Evolutionary conservation across 106 monocot species (phyloP).

Genomic region (Dendrobium catenatum): DNA sequence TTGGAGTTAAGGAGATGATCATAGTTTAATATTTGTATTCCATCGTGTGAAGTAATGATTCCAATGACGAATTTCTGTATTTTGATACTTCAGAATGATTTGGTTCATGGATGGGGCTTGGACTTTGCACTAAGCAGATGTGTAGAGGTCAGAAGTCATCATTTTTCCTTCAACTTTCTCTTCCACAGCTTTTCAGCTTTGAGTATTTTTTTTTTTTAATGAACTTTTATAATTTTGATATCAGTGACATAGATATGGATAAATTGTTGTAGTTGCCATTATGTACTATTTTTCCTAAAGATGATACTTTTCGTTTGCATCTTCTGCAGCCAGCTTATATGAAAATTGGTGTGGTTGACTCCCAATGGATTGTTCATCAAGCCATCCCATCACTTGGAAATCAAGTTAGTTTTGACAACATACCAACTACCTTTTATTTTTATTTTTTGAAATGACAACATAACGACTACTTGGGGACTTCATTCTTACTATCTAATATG

Average conservation of each 20-base stretch:
- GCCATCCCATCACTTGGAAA: constrained; percentile 68
- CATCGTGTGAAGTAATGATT: not conserved
- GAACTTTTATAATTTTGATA: not conserved
- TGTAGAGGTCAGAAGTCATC: constrained; percentile 35
- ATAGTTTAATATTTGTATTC: not conserved
- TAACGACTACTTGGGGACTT: no score
- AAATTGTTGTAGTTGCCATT: not conserved
- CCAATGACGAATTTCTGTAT: not conserved
- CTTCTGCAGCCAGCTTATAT: constrained; percentile 46
- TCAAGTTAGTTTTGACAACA: constrained; percentile 29
- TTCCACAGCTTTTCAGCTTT: not conserved
- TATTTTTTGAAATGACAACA: not conserved
- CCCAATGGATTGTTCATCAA: constrained; percentile 66
- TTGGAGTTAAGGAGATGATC: not conserved
- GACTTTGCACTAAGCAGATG: constrained; percentile 59
- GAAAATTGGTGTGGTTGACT: constrained; percentile 66
- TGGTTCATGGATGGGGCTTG: constrained; percentile 72
- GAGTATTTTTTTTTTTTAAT: not conserved
- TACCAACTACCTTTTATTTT: no score
- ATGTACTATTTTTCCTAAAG: not conserved
- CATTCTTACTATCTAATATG: no score
- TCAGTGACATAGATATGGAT: not conserved
- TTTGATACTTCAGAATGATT: constrained; percentile 37
- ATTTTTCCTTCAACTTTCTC: not conserved
- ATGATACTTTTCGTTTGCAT: not conserved